Percentiles rank a stretch among this genome's conserved stretches.
Conservation (phyloP, 768 basidiomycete genomes). For the Tricholoma terreum region DNA sequence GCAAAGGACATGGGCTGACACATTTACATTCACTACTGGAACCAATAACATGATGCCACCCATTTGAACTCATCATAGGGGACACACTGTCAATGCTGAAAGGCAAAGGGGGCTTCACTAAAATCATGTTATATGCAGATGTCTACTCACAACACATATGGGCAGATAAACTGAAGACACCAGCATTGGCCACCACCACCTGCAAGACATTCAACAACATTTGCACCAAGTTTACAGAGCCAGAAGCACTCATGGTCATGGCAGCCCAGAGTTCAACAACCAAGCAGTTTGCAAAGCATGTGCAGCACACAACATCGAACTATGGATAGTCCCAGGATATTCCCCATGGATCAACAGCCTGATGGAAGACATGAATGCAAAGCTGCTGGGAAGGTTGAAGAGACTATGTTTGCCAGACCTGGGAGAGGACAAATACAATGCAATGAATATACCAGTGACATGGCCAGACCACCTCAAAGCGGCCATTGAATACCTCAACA, state of each 20-base stretch:
- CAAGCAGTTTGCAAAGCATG: not conserved
- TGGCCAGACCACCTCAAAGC: not conserved
- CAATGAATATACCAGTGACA: no score
- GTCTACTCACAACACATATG: slow-evolving; percentile 4
- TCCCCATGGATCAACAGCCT: no score
- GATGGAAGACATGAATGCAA: no score
- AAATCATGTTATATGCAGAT: slow-evolving; percentile 20
- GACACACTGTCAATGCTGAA: slow-evolving; percentile 34
- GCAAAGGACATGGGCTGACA: slow-evolving; percentile 28
- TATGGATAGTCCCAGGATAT: no score
- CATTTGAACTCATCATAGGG: slow-evolving; percentile 32
- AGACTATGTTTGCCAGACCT: no score
- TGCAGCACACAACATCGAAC: no score
- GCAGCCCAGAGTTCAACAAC: slow-evolving; percentile 1
- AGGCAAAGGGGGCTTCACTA: slow-evolving; percentile 31
- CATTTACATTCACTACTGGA: slow-evolving; percentile 33
- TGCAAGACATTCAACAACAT: slow-evolving; percentile 1
- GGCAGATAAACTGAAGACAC: slow-evolving; percentile 6
- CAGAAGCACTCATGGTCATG: slow-evolving; percentile 1
- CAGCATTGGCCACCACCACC: not conserved
- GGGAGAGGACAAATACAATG: no score
- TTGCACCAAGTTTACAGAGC: not conserved
- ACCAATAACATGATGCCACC: slow-evolving; percentile 33
- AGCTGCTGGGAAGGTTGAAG: no score
- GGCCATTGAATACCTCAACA: no score